These are phyloP conservation scores for Mollisia scopiformis DNA, from an alignment of 2,329 filamentous ascomycete species.

Conservation along the genomic window DNA sequence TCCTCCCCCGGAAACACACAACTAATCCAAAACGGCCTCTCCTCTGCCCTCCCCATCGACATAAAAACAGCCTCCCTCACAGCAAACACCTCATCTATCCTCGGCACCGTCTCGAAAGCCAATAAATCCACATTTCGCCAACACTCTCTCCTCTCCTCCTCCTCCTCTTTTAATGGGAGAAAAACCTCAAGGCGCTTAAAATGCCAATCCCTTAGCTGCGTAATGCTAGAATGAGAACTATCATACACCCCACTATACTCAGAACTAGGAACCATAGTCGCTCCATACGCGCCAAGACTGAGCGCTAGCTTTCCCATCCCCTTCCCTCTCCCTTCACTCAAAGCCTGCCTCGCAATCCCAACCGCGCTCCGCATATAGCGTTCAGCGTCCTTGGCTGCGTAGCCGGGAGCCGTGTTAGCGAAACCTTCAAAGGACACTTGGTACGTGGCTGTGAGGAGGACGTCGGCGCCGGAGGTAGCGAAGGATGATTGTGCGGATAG, in stretches of 20 bases:
- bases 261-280: slow-evolving; percentile 65
- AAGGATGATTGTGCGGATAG: slow-evolving; percentile 25
- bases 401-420: slow-evolving; percentile 12
- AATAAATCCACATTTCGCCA: slow-evolving; percentile 51
- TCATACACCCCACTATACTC: slow-evolving; percentile 69
- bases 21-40: slow-evolving; percentile 55
- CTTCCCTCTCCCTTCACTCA: slow-evolving; percentile 42
- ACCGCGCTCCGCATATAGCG: slow-evolving; percentile 45
- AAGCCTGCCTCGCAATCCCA: slow-evolving; percentile 39
- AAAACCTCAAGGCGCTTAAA: slow-evolving; percentile 56
- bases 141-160: slow-evolving; percentile 12
- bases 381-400: slow-evolving; percentile 42
- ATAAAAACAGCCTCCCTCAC: slow-evolving; percentile 48
- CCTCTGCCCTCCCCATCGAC: not conserved
- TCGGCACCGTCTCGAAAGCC: slow-evolving; percentile 68
- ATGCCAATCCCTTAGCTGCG: slow-evolving; percentile 59
- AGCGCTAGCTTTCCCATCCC: slow-evolving; percentile 50
- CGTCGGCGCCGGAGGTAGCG: slow-evolving; percentile 57
- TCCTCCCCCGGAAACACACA: slow-evolving; percentile 63
- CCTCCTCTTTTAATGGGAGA: slow-evolving; percentile 9
- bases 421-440: slow-evolving; percentile 64
- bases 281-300: slow-evolving; percentile 68
- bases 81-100: slow-evolving; percentile 63
- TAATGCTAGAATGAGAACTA: slow-evolving; percentile 44
- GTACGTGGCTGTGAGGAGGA: slow-evolving; percentile 70